These are phyloP conservation scores for Moesziomyces antarcticus DNA, from an alignment of 1,284 basidiomycete genomes.

Conservation along the genomic window DNA sequence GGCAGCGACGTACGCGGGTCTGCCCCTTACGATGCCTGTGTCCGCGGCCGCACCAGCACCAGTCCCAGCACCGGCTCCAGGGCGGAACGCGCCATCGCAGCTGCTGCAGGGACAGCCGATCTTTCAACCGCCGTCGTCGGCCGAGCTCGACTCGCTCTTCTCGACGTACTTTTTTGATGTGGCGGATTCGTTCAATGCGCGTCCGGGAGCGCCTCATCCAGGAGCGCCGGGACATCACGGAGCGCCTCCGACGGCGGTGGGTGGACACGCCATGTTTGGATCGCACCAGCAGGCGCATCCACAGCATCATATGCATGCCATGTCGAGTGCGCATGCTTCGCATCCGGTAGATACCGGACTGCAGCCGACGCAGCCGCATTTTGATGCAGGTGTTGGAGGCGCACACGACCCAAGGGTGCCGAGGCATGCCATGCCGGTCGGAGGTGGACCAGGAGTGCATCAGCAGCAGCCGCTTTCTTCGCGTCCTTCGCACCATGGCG, in stretches of 20 bases:
- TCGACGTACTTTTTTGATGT: constrained; percentile 52
- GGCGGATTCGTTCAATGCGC: constrained; percentile 25
- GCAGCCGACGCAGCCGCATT: neutral
- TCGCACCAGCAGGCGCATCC: neutral
- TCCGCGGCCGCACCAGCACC: constrained; percentile 4
- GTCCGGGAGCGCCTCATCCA: constrained; percentile 6
- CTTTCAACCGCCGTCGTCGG: constrained; percentile 42
- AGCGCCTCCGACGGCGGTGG: neutral
- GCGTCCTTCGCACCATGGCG: neutral
- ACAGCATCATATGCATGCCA: constrained; percentile 1
- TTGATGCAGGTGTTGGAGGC: neutral
- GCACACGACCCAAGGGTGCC: neutral
- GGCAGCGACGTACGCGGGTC: neutral
- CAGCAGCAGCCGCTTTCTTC: too few species aligned
- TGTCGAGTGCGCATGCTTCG: neutral
- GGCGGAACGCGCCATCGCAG: constrained; percentile 14
- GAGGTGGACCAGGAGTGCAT: too few species aligned
- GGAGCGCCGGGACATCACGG: neutral
- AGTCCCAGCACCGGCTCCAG: neutral
- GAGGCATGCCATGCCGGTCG: too few species aligned
- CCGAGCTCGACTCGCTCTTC: constrained; percentile 50
- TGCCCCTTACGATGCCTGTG: constrained; percentile 5
- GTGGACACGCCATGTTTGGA: neutral
- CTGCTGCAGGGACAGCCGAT: constrained; percentile 39
- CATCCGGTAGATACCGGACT: neutral